Conservation (phyloP, 179 eudicot genomes). For the Actinidia polygama region DNA sequence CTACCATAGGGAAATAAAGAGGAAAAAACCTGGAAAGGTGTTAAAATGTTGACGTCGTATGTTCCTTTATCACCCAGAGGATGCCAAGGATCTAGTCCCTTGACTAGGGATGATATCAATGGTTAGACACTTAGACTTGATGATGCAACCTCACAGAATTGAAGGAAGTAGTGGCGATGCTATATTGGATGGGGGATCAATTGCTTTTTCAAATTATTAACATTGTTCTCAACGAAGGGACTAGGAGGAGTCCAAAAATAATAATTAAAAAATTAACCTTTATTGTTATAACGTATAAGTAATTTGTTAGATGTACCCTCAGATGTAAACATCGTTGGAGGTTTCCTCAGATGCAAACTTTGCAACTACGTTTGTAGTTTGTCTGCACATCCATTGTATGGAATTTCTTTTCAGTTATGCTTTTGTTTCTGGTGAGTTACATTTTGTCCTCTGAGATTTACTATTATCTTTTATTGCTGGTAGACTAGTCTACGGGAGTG, state of each 20-base stretch:
- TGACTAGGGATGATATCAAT: too few relatives aligned
- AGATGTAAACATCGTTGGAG: neutral
- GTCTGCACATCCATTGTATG: neutral
- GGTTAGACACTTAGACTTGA: neutral
- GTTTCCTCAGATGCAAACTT: neutral
- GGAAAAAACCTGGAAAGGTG: too few relatives aligned
- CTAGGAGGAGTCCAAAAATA: neutral
- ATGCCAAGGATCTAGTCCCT: too few relatives aligned
- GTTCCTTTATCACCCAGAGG: too few relatives aligned
- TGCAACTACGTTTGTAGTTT: neutral
- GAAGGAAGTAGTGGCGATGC: too few relatives aligned
- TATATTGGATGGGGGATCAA: neutral
- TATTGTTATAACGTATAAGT: too few relatives aligned
- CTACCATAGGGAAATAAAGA: too few relatives aligned
- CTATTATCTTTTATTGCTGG: conserved; percentile 32
- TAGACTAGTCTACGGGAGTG: conserved; percentile 68
- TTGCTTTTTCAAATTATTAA: neutral
- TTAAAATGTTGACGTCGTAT: too few relatives aligned
- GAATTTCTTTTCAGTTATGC: conserved; percentile 4
- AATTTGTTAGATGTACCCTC: too few relatives aligned
- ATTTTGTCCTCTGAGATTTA: neutral
- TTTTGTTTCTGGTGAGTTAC: neutral
- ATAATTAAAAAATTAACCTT: too few relatives aligned
- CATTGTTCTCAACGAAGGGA: neutral
- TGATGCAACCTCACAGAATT: too few relatives aligned